These are phyloP conservation scores for Tylopilus sp. DNA, from an alignment of 768 basidiomycete species.

Conservation along the genomic window DNA sequence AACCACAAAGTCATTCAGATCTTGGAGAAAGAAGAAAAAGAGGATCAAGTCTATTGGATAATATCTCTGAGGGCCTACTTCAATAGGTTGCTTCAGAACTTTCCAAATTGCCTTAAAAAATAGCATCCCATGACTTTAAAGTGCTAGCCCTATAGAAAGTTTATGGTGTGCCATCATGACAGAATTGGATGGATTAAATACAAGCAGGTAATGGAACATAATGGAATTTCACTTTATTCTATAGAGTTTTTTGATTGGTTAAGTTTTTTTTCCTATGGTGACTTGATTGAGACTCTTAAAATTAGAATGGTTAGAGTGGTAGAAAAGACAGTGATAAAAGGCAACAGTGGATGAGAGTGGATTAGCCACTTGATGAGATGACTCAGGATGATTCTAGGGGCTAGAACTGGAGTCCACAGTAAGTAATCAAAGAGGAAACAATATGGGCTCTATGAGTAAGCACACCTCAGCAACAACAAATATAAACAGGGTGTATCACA, in stretches of 20 bases:
- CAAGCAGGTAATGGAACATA: background rate
- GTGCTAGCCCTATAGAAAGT: conserved; percentile 7
- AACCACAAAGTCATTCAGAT: background rate
- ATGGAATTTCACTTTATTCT: background rate
- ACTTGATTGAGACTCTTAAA: background rate
- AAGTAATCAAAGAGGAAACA: too few species aligned
- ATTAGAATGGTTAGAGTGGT: conserved; percentile 2
- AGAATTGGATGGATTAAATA: background rate
- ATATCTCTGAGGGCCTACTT: background rate
- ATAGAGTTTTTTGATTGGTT: background rate
- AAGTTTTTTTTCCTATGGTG: background rate
- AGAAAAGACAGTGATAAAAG: too few species aligned
- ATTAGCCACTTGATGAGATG: too few species aligned
- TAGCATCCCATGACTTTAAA: background rate
- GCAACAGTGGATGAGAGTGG: too few species aligned
- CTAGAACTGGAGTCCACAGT: too few species aligned
- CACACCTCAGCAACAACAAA: too few species aligned
- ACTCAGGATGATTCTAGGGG: too few species aligned
- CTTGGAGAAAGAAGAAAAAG: background rate
- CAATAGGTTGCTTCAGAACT: background rate
- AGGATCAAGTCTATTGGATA: conserved; percentile 5
- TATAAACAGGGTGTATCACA: too few species aligned
- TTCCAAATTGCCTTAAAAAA: background rate
- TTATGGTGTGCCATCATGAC: conserved; percentile 5
- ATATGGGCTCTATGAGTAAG: too few species aligned